Evolutionary conservation across 352 stramenopile species (phyloP), one percentile per base, ranked within the genome.

Genomic region (Globisporangium emineosum): DNA sequence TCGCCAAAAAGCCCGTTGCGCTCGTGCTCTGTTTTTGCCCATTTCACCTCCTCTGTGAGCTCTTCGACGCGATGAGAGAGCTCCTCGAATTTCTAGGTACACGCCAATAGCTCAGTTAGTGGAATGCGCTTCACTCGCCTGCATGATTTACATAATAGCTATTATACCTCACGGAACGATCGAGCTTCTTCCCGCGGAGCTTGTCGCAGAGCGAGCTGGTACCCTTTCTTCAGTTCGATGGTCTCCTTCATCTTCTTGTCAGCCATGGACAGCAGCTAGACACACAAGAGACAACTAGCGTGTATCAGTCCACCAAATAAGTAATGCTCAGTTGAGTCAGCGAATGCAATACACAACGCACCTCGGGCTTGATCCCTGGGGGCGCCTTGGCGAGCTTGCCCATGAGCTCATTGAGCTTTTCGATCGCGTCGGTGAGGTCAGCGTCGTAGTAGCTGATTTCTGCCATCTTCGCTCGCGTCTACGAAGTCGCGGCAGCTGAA

Each of bases 361-460:
- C 79, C 76, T 96, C 81, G 5, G 80, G 79, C 51, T 82, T 85
- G 68, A 91, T 64, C 43, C 72, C 83, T 0, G 85, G 75, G 33
- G 83, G 83, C 35, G 87, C 85, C 71, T 93, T 94, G 64, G 83
- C 59, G 33, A 93, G 73, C 69, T 93, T 93, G 64, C 79, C 73
- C 87, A 94, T 93, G 53, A 89, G 66, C n/a, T 93, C 82, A 65
- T 93, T 91, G 53, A 96, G 79, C 63, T 93, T 91, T 15, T 83
- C 75, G 50, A 96, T 80, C 35, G 87, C 87, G 54, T 94, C 87
- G 47, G 77, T 90, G 32, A 96, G 72, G 65, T 96, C 87, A 12
- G 83, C 83, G 59, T 94, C 85, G 64, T 96, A 94, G 75, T 96
- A 94, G 60, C 81, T 90, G 73, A 93, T 90, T 75, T 96, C 87